Conservation (phyloP, 331 rosid species). For the Malus hybrid region DNA sequence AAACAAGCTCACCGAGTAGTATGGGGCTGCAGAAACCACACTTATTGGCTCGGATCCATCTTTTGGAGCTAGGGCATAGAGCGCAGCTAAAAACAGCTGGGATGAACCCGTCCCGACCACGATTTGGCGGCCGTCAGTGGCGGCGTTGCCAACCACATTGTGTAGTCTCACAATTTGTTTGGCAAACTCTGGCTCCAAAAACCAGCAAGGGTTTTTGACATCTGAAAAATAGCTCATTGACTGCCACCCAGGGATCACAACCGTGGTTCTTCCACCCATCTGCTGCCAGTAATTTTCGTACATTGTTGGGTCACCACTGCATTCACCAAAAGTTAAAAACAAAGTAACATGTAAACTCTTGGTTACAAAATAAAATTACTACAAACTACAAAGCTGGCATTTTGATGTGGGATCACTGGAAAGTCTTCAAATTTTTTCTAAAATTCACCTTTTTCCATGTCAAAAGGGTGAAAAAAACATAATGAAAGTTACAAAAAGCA, state of each 20-base stretch:
- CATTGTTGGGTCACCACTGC: slow-evolving; percentile 92
- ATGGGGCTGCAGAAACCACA: slow-evolving; percentile 73
- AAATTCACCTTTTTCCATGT: neutral
- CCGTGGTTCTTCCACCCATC: slow-evolving; percentile 53
- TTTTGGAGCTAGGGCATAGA: slow-evolving; percentile 63
- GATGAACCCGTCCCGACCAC: slow-evolving; percentile 97
- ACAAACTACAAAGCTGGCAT: neutral
- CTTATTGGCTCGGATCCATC: slow-evolving; percentile 46
- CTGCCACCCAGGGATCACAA: slow-evolving; percentile 82
- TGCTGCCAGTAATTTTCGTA: slow-evolving; percentile 68
- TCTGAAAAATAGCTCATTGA: slow-evolving; percentile 80
- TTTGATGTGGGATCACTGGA: neutral
- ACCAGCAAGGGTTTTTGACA: slow-evolving; percentile 65
- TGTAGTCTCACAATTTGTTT: slow-evolving; percentile 67
- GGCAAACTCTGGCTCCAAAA: slow-evolving; percentile 63
- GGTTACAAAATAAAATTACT: neutral
- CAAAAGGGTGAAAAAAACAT: neutral
- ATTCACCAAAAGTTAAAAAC: slow-evolving; percentile 1
- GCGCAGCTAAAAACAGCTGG: slow-evolving; percentile 76
- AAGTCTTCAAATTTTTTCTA: neutral
- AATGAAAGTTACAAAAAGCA: neutral
- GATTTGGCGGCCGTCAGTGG: slow-evolving; percentile 57
- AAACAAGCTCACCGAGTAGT: slow-evolving; percentile 57
- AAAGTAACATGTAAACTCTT: neutral
- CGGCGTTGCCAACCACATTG: slow-evolving; percentile 70